Percentiles rank a stretch among this genome's conserved stretches.
phyloP scores from a whole-genome alignment of 345 rosid genomes.

The Eucalyptus curtisii region DNA sequence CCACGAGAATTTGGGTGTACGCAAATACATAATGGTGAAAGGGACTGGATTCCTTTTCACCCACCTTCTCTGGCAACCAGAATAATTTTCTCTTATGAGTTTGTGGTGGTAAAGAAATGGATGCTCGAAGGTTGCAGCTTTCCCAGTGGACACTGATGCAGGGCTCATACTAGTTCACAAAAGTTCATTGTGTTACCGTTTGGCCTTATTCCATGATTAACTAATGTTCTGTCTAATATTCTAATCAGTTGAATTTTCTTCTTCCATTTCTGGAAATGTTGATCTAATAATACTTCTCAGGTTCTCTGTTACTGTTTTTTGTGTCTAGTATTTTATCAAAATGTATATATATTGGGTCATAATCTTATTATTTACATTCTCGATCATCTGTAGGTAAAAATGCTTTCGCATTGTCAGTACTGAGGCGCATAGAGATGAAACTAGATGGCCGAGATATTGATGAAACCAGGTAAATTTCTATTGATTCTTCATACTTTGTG shows the following conservation, averaged over 20 bases:
- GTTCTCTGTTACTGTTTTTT: background rate
- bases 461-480: constrained; percentile 37
- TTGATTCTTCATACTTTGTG: background rate
- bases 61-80: background rate
- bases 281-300: background rate
- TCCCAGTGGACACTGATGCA: background rate
- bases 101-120: background rate
- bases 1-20: background rate
- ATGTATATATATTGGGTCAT: background rate
- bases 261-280: background rate
- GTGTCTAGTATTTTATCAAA: background rate
- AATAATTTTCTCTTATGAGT: background rate
- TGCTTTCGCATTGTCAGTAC: constrained; percentile 73
- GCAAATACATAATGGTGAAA: background rate
- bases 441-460: constrained; percentile 68
- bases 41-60: background rate
- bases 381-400: constrained; percentile 44
- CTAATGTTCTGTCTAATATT: background rate
- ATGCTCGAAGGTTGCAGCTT: background rate
- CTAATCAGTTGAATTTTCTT: background rate
- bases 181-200: background rate
- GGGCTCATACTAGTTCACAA: background rate
- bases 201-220: background rate
- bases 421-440: constrained; percentile 70
- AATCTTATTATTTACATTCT: background rate